phyloP scores from a whole-genome alignment of 805 yeast genomes.

The Schwanniomyces sp. region DNA sequence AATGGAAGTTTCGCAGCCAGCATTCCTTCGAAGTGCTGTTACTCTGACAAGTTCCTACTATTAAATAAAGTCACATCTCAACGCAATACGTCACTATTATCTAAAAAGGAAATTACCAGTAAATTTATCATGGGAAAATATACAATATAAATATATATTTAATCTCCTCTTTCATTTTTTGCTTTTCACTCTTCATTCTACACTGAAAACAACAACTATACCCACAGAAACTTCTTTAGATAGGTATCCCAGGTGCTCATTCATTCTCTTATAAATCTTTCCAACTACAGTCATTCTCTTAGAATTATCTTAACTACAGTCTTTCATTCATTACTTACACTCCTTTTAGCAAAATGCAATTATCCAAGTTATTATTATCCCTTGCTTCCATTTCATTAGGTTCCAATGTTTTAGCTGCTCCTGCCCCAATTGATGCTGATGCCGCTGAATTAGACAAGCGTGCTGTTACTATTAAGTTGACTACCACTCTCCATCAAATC shows the following conservation, averaged over 20 bases:
- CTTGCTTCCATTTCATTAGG: conserved; percentile 19
- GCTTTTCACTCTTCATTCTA: neutral
- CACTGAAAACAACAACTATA: neutral
- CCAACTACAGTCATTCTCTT: conserved; percentile 20
- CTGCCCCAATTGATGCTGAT: conserved; percentile 14
- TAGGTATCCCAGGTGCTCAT: conserved; percentile 7
- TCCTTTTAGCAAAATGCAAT: conserved; percentile 19
- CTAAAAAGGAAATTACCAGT: neutral
- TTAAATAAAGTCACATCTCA: neutral
- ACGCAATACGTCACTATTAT: neutral
- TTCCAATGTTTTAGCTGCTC: conserved; percentile 12
- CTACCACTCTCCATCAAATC: conserved; percentile 33
- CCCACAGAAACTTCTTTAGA: conserved; percentile 1
- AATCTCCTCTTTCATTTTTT: neutral
- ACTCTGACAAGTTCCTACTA: neutral
- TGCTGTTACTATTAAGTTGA: conserved; percentile 28
- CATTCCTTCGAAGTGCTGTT: neutral
- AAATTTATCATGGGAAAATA: neutral
- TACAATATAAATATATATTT: neutral
- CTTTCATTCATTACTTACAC: conserved; percentile 13
- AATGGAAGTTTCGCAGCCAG: conserved; percentile 7
- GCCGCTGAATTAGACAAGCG: conserved; percentile 16
- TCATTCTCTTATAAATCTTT: conserved; percentile 4
- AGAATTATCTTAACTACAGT: conserved; percentile 14
- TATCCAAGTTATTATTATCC: conserved; percentile 20